Evolutionary conservation across 169 alveolate genomes (phyloP).

Genomic region (Cryptosporidium meleagridis): DNA sequence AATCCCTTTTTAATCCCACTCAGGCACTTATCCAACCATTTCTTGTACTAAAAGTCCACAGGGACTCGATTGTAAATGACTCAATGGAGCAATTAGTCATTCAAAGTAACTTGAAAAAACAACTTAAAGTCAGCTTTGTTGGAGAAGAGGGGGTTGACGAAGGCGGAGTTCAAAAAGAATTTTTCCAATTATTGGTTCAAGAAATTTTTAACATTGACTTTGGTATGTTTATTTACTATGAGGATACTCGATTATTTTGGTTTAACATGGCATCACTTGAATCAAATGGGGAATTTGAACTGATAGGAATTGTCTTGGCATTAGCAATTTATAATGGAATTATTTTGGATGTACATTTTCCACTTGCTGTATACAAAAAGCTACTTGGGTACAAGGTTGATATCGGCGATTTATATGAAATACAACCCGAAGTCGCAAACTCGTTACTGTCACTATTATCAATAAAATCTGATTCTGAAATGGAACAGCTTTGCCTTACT

Average conservation of each 20-base stretch:
- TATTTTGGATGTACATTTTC: slow-evolving; percentile 88
- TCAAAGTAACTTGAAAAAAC: slow-evolving; percentile 76
- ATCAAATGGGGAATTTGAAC: slow-evolving; percentile 84
- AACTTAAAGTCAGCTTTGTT: slow-evolving; percentile 82
- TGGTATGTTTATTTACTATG: slow-evolving; percentile 89
- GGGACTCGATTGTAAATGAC: slow-evolving; percentile 76
- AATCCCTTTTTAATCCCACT: slow-evolving; percentile 3
- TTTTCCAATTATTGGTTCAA: slow-evolving; percentile 87
- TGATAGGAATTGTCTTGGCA: slow-evolving; percentile 90
- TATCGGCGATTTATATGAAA: slow-evolving; percentile 86
- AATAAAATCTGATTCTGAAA: slow-evolving; percentile 40
- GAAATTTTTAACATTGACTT: slow-evolving; percentile 88
- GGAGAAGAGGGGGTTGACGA: slow-evolving; percentile 94
- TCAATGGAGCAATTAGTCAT: slow-evolving; percentile 67
- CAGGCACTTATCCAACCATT: slow-evolving; percentile 69
- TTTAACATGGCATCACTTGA: slow-evolving; percentile 87
- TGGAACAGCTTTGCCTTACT: slow-evolving; percentile 75
- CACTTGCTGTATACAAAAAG: slow-evolving; percentile 88
- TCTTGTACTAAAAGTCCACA: slow-evolving; percentile 70
- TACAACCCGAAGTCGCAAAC: slow-evolving; percentile 86
- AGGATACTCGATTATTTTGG: slow-evolving; percentile 86
- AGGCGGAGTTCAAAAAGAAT: slow-evolving; percentile 93
- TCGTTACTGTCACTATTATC: slow-evolving; percentile 71
- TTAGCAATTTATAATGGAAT: slow-evolving; percentile 90
- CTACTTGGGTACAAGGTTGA: slow-evolving; percentile 82